phyloP scores from a whole-genome alignment of 805 yeast genomes.

The Kodamaea nitidulidarum region DNA sequence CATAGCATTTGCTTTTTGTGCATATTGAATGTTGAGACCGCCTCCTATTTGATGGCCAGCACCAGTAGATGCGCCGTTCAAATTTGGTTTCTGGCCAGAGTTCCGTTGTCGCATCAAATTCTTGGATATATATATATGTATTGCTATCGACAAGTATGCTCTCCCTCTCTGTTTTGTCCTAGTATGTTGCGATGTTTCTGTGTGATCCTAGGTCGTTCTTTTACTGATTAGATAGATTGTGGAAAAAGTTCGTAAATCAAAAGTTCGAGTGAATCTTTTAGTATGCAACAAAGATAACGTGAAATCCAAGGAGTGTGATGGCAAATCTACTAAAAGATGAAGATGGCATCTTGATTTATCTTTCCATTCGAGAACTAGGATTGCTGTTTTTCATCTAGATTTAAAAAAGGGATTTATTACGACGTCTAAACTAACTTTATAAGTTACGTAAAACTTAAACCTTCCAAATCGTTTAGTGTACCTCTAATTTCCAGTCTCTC shows the following conservation, averaged over 20 bases:
- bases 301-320: too few species aligned
- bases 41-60: background rate
- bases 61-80: background rate
- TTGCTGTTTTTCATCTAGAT: too few species aligned
- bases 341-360: too few species aligned
- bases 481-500: background rate
- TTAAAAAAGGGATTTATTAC: too few species aligned
- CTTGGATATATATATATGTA: background rate
- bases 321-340: too few species aligned
- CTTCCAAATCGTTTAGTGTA: slow-evolving; percentile 3
- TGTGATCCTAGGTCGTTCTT: background rate
- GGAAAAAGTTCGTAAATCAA: background rate
- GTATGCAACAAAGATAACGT: too few species aligned
- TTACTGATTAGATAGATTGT: background rate
- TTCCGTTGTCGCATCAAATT: slow-evolving; percentile 1
- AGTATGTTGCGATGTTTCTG: background rate
- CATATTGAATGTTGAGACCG: background rate
- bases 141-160: background rate
- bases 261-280: too few species aligned
- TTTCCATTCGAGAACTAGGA: too few species aligned
- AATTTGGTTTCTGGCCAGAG: background rate
- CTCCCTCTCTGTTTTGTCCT: background rate
- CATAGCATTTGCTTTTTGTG: background rate
- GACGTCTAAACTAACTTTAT: too few species aligned
- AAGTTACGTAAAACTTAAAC: slow-evolving; percentile 1